Percentiles rank a stretch among this genome's conserved stretches.
phyloP scores from a whole-genome alignment of 805 yeast species.

The Zygoascus tannicola region DNA sequence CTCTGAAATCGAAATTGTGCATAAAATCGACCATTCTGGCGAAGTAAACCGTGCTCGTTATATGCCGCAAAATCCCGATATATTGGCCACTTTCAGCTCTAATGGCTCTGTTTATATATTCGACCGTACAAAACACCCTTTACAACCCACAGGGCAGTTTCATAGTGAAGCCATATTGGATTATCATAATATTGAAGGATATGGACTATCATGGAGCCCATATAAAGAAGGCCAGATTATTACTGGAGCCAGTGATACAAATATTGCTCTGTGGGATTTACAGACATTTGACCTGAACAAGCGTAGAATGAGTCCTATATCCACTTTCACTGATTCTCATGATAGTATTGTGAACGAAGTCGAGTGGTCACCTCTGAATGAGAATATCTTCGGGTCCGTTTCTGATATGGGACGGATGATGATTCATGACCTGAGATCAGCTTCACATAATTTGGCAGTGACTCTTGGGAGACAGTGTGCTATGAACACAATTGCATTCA shows the following conservation, averaged over 20 bases:
- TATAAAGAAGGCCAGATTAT: constrained; percentile 50
- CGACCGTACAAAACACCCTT: constrained; percentile 77
- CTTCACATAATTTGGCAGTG: constrained; percentile 5
- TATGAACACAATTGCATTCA: constrained; percentile 42
- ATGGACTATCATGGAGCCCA: constrained; percentile 69
- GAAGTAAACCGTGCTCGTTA: constrained; percentile 65
- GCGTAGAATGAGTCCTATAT: constrained; percentile 21
- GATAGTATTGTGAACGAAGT: constrained; percentile 56
- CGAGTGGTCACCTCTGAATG: constrained; percentile 58
- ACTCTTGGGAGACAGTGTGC: constrained; percentile 4
- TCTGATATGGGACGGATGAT: constrained; percentile 53
- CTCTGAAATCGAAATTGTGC: constrained; percentile 37
- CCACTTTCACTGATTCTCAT: constrained; percentile 27
- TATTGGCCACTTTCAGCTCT: constrained; percentile 63
- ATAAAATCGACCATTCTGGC: constrained; percentile 57
- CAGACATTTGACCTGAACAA: constrained; percentile 29
- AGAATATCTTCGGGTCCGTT: constrained; percentile 50
- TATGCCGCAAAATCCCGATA: constrained; percentile 81
- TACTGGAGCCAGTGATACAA: constrained; percentile 53
- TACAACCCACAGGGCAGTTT: constrained; percentile 31
- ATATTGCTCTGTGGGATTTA: constrained; percentile 60
- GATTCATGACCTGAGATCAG: constrained; percentile 45
- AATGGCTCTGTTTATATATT: constrained; percentile 57
- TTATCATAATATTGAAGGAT: constrained; percentile 37
- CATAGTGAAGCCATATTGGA: constrained; percentile 46